Evolutionary conservation across 2,329 filamentous ascomycete genomes (phyloP).

Genomic region (Nectriaceae sp.): DNA sequence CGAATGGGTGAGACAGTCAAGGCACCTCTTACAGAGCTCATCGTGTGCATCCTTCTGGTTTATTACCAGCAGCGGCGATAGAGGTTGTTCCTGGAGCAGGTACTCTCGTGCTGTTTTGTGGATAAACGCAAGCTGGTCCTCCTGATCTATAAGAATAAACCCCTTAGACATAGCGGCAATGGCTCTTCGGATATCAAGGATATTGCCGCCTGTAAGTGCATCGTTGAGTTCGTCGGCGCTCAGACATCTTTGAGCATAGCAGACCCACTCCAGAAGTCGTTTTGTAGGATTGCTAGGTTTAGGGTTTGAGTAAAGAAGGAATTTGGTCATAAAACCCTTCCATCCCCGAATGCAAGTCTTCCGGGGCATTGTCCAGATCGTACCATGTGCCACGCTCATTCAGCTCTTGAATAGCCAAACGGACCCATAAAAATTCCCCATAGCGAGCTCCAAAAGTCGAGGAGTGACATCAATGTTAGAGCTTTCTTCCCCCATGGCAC

Average conservation of each 20-base stretch:
- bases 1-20: conserved; percentile 26
- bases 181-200: conserved; percentile 27
- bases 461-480: conserved; percentile 22
- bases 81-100: conserved; percentile 14
- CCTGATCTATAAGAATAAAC: conserved; percentile 33
- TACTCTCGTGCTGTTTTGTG: conserved; percentile 40
- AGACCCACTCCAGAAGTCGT: conserved; percentile 26
- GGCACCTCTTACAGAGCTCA: conserved; percentile 22
- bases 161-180: conserved; percentile 33
- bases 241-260: conserved; percentile 25
- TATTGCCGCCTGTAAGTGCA: conserved; percentile 19
- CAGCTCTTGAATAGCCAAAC: conserved; percentile 31
- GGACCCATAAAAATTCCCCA: conserved; percentile 38
- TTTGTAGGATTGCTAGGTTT: conserved; percentile 16
- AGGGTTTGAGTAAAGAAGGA: conserved; percentile 9
- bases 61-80: conserved; percentile 12
- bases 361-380: conserved; percentile 25
- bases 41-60: conserved; percentile 16
- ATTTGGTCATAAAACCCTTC: conserved; percentile 35
- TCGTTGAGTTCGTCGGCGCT: conserved; percentile 24
- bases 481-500: background rate
- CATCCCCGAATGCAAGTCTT: conserved; percentile 34
- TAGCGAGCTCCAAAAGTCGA: conserved; percentile 25
- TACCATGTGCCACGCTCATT: conserved; percentile 25
- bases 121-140: conserved; percentile 29